Base-by-base conservation (phyloP, 345 rosid species). In the Corchorus olitorius region DNA sequence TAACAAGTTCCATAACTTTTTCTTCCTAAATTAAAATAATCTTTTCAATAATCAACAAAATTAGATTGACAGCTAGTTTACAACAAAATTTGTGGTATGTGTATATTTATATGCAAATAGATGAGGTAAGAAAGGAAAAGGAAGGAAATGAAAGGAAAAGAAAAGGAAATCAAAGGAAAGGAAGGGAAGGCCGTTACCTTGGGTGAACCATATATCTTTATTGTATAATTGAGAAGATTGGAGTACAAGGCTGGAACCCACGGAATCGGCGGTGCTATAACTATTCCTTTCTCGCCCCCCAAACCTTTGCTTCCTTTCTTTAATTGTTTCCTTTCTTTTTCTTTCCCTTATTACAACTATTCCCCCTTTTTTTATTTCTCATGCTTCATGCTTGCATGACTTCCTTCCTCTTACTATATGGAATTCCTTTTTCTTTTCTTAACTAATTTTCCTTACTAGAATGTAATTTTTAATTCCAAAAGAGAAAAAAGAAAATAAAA, bases 181-280 rank as follows among this genome's bases (percentile, higher is more conserved):
- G 9, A 45, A 45, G 0, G 48, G 10, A 6, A 45, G 48, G 9
- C 63, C 8, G 4, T 41, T 17, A 65, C 35, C n/a, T 65, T 4
- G 70, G 16, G 34, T 66, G 35, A 45, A 66, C 54, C 34, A 4
- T 4, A 39, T 39, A 45, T 12, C 33, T n/a, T 27, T 27, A 27
- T 9, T 61, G 3, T 33, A 6, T 20, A n/a, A 22, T 61, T 61
- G 64, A n/a, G n/a, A n/a, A 61, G 80, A 78, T 77, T 78, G 81
- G 79, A 79, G 82, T 83, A 88, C 86, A 89, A 87, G 92, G 75
- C 86, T 85, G 88, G 80, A 84, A 78, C 76, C 81, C 87, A 78
- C 83, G 85, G 87, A 84, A 77, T 86, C 87, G 74, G 81, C 84
- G 83, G 84, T 76, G 84, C 83, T 63, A 63, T 63, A 39, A 39